Base-by-base conservation (phyloP, 371 early-diverging fungal species). In the Choanephora cucurbitarum region DNA sequence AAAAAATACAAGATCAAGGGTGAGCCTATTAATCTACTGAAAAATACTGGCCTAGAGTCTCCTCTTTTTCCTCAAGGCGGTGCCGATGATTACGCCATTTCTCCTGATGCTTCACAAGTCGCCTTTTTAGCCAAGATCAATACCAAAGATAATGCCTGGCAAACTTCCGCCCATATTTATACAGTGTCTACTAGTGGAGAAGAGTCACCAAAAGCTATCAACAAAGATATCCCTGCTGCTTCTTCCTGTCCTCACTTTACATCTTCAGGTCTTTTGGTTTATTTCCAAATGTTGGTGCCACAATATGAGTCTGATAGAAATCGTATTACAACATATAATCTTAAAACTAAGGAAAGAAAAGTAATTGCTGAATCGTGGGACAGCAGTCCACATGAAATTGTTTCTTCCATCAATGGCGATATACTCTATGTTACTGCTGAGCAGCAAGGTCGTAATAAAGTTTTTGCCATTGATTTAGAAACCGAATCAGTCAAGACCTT, bases 291-390 rank as follows among this genome's bases (percentile, higher is more conserved):
- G 92, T 56, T 63, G 24, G 66, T 59, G 13, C 85, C 85, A 5
- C 75, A 85, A 39, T 90, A 93, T 53, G 93, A 94, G 69, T 69
- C 92, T 0, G 94, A 92, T 55, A 83, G 85, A 46, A 91, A 89
- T 64, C 80, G 80, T 17, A 85, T 94, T 32, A 64, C 84, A 33
- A 17, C 90, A 17, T 82, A 86, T 54, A 73, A 85, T 48, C 70
- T 73, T 17, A 42, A 69, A n/a, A 72, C 74, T 0, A 68, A 72
- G 10, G 48, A 53, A 37, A 62, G 62, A 15, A 52, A 50, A 0
- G 48, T 64, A 3, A 57, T 90, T 21, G 85, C 80, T 28, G 54
- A 71, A 7, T 51, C 76, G 39, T 91, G 91, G 91, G 84, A 91
- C 51, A 72, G 83, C 18, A 84, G 82, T 34, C 89, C 89, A 2